Evolutionary conservation across 2,329 filamentous ascomycete genomes (phyloP), one percentile per base, ranked within the genome.

Genomic region (Curvularia lunata): DNA sequence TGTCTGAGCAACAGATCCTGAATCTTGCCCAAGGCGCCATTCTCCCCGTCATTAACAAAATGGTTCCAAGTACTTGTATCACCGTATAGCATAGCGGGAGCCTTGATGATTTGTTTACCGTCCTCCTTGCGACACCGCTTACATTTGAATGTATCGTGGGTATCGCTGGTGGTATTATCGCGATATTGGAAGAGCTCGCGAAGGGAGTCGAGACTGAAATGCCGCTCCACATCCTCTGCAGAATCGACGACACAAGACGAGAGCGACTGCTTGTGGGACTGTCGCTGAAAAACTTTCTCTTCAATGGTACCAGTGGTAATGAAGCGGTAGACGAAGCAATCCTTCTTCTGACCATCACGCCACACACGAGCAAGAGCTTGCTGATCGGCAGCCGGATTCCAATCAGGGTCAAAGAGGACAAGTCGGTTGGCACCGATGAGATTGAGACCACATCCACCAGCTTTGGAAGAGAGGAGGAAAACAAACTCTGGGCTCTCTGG

Each of bases 21-120:
- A 58, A 99, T 99, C 58, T 85, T 84, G 63, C 86, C 85, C 72
- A 99, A 78, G 0, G 86, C 88, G 0, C 86, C 86, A 5, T 81
- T 79, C 63, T 84, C 84, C 3, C 86, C 86, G 61, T 88, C 86
- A 69, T 97, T 97, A 42, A 90, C 86, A 78, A 97, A 96, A 77
- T 99, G 95, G 72, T 99, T 99, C 95, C 95, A 99, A n/a, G 92
- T 94, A 78, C 92, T 98, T 21, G 95, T 98, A 72, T 99, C 95
- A 51, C 95, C 95, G 72, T 99, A 99, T 59, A 99, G 80, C 89
- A 98, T 94, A 1, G 95, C 95, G 4, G 91, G 91, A 1, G 94
- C 92, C 76, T 97, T 98, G 72, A 97, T 86, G 62, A 85, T 86
- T 78, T 99, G 95, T 60, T 85, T 89, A 0, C 94, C 94, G 69